Base-by-base conservation (phyloP, 306 rosid species). In the Sicyos edulis region DNA sequence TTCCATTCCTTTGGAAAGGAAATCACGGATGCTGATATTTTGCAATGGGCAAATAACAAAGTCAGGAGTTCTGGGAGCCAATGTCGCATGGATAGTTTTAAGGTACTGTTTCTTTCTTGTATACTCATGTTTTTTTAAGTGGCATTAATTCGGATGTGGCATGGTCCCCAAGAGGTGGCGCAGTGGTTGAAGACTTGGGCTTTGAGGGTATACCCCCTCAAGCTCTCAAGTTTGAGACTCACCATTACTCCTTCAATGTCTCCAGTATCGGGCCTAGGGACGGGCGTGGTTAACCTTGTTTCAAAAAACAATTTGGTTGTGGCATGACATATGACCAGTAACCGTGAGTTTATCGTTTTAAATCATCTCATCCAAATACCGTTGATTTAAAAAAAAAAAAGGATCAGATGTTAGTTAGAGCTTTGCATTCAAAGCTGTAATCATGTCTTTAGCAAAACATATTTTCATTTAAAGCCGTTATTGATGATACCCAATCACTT, bases 1-100 rank as follows among this genome's bases (percentile, higher is more conserved):
- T 88, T 82, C 80, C 95, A 90, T 74, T 87, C 99, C 65, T 87
- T 85, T 50, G 99, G 96, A 80, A 93, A 86, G 84, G 97, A 93
- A 83, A 88, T 93, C 60, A 79, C 78, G 4, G 99, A 93, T 84
- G 87, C 86, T 81, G 96, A 91, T 81, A 93, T 93, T 83, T 79
- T 93, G 17, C 82, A 87, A 81, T 93, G 99, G 99, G 99, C 99
- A 26, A 93, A 91, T 71, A 63, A 73, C 79, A 93, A 85, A 89
- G 99, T 93, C 70, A 81, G 81, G 80, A 74, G 65, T 85, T 79
- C 96, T 0, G 86, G 95, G 78, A 88, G 96, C 72, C 95, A 85
- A 74, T 82, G 86, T 73, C 88, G 82, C 72, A 88, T 93, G 88
- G 72, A 80, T 37, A 93, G 96, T 81, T 93, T 91, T 57, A 88